Conservation (phyloP, 768 basidiomycete genomes). For the Trametes sanguinea region DNA sequence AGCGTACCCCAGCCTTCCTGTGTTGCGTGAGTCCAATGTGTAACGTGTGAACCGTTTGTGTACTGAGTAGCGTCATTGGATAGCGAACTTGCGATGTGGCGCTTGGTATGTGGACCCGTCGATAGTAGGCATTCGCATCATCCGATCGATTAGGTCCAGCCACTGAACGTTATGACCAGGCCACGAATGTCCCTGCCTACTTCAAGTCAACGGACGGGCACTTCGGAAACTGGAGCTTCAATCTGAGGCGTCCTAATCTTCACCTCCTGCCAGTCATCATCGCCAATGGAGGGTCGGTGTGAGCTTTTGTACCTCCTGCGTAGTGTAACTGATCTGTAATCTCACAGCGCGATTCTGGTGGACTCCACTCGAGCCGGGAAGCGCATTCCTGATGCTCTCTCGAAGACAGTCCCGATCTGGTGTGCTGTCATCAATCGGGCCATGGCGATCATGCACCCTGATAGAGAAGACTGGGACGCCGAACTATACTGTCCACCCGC, state of each 20-base stretch:
- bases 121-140: conserved; percentile 44
- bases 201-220: conserved; percentile 95
- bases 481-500: conserved; percentile 71
- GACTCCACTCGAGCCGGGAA: conserved; percentile 95
- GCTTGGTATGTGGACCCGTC: conserved; percentile 87
- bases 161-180: conserved; percentile 20
- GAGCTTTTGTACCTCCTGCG: neutral
- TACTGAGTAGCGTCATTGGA: neutral
- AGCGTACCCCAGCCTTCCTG: conserved; percentile 50
- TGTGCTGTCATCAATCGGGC: conserved; percentile 85
- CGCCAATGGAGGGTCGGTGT: conserved; percentile 57
- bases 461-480: conserved; percentile 48
- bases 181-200: conserved; percentile 55
- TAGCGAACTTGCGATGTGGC: conserved; percentile 92
- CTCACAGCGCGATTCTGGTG: conserved; percentile 71
- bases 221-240: conserved; percentile 82
- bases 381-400: conserved; percentile 90
- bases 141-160: conserved; percentile 24
- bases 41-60: conserved; percentile 11
- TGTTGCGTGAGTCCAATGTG: conserved; percentile 50
- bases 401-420: conserved; percentile 89
- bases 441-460: conserved; percentile 29
- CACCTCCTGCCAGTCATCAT: conserved; percentile 65
- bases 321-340: neutral
- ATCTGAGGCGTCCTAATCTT: conserved; percentile 80